Evolutionary conservation across 345 rosid species (phyloP).

Genomic region (Microcos paniculata): DNA sequence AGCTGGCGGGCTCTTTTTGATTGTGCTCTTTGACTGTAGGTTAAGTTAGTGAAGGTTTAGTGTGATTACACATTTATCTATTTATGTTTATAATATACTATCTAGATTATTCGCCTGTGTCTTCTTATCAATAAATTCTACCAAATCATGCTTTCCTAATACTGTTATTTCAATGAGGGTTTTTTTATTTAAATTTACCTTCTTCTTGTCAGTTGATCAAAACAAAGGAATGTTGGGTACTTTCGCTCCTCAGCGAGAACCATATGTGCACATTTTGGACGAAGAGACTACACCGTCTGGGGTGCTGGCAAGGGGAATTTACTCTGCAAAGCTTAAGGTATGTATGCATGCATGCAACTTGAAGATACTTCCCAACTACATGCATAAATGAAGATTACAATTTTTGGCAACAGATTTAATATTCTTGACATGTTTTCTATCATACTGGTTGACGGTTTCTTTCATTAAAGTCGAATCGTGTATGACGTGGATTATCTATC

Average conservation of each 20-base stretch:
- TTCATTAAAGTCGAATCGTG: neutral
- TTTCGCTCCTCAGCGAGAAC: slow-evolving; percentile 54
- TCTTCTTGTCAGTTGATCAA: slow-evolving; percentile 41
- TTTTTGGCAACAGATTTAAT: neutral
- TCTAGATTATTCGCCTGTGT: neutral
- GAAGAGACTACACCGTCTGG: slow-evolving; percentile 64
- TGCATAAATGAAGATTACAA: neutral
- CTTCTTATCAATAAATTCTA: neutral
- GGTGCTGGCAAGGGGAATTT: slow-evolving; percentile 47
- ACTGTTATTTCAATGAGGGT: neutral
- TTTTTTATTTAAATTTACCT: neutral
- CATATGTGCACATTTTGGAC: slow-evolving; percentile 45
- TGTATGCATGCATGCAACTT: neutral
- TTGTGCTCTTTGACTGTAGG: neutral
- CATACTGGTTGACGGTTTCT: neutral
- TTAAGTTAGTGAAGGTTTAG: neutral
- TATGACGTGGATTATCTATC: neutral
- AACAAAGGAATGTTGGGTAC: slow-evolving; percentile 65
- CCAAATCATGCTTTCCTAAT: neutral
- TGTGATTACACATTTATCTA: neutral
- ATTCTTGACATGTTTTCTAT: neutral
- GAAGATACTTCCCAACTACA: neutral
- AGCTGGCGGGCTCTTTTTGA: neutral
- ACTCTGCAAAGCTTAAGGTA: slow-evolving; percentile 53
- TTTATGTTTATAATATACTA: neutral